Conservation (phyloP, 129 eudicot species). For the Silybum marianum region DNA sequence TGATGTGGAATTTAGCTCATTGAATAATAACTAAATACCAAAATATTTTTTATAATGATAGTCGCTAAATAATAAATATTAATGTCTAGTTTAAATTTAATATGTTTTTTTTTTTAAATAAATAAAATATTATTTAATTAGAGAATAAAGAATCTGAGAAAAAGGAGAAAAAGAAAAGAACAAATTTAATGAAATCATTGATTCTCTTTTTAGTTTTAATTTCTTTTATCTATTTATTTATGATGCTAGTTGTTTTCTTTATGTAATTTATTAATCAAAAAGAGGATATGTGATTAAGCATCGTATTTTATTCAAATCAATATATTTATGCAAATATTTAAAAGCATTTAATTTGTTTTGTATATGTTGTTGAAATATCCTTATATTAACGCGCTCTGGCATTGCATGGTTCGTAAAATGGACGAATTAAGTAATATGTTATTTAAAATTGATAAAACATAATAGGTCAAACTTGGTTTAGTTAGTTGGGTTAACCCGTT, state of each 20-base stretch:
- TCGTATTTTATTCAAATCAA: not conserved
- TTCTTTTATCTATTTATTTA: not conserved
- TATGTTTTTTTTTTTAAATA: not conserved
- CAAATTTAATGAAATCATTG: not conserved
- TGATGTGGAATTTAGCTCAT: not conserved
- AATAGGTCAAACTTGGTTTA: too few relatives aligned
- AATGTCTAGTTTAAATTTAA: too few relatives aligned
- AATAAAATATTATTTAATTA: not conserved
- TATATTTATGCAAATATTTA: not conserved
- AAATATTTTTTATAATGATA: too few relatives aligned
- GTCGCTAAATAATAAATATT: too few relatives aligned
- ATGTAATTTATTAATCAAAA: not conserved
- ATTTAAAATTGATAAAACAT: too few relatives aligned
- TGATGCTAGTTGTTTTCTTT: constrained; percentile 2
- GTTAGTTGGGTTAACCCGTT: too few relatives aligned
- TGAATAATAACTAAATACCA: not conserved
- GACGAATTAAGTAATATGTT: not conserved
- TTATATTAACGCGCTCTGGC: not conserved
- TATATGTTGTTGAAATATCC: not conserved
- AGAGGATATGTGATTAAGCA: not conserved
- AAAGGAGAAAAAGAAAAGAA: not conserved
- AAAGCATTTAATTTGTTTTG: not conserved
- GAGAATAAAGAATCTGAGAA: not conserved
- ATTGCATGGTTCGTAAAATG: not conserved
- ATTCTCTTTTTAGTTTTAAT: not conserved